These are phyloP conservation scores for Rubia balearica DNA, from an alignment of 305 asterid genomes.

Conservation along the genomic window DNA sequence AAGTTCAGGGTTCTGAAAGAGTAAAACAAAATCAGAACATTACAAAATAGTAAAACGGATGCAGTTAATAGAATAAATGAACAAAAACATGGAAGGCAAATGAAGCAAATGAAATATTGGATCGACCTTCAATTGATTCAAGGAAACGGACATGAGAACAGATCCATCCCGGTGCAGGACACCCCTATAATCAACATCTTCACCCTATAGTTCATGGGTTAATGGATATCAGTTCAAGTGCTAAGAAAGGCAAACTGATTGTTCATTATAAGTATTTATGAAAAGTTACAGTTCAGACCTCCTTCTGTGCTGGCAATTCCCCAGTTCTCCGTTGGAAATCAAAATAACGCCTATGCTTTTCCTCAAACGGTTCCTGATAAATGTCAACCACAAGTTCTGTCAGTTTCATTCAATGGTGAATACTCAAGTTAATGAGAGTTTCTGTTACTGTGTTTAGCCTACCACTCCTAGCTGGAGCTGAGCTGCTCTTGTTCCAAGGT, in stretches of 20 bases:
- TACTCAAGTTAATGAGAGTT: conserved; percentile 15
- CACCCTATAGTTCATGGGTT: conserved; percentile 52
- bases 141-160: conserved; percentile 83
- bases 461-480: conserved; percentile 99
- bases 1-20: conserved; percentile 72
- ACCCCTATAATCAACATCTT: conserved; percentile 94
- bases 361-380: conserved; percentile 82
- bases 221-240: conserved; percentile 14
- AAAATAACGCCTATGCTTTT: conserved; percentile 79
- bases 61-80: background rate
- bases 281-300: conserved; percentile 40
- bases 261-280: background rate
- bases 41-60: conserved; percentile 2
- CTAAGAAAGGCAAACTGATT: conserved; percentile 9
- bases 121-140: conserved; percentile 88
- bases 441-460: conserved; percentile 19
- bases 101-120: background rate
- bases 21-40: conserved; percentile 9
- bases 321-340: conserved; percentile 98
- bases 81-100: background rate
- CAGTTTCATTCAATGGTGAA: conserved; percentile 14
- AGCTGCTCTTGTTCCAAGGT: conserved; percentile 88
- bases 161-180: conserved; percentile 99
- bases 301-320: conserved; percentile 86
- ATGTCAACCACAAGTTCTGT: conserved; percentile 14